These are phyloP conservation scores for Echites panduratus DNA, from an alignment of 257 asterid species.

Conservation along the genomic window DNA sequence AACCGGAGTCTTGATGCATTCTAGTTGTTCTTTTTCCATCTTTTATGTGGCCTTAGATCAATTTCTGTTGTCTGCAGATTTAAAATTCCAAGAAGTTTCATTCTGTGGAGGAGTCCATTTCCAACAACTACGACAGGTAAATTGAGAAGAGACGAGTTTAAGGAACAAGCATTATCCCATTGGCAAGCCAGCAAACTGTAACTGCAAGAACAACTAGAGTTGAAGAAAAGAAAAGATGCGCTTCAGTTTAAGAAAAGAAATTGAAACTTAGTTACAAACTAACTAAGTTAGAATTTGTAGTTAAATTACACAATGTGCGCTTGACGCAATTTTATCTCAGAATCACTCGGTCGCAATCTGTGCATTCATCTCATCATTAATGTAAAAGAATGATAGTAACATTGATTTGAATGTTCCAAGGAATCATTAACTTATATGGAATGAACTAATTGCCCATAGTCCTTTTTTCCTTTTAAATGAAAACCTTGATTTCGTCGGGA, in stretches of 20 bases:
- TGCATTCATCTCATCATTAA: not conserved
- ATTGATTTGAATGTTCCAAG: not conserved
- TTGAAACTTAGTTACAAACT: too few species aligned
- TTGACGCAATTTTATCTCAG: too few species aligned
- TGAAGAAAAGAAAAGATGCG: not conserved
- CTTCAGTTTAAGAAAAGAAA: too few species aligned
- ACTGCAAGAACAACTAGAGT: not conserved
- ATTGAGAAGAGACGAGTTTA: constrained; percentile 60
- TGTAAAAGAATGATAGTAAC: too few species aligned
- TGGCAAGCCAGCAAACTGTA: constrained; percentile 55
- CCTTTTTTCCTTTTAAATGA: too few species aligned
- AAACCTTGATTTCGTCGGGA: too few species aligned
- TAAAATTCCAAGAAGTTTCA: constrained; percentile 59
- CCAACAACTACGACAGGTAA: constrained; percentile 80
- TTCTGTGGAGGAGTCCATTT: constrained; percentile 53
- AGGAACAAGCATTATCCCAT: constrained; percentile 42
- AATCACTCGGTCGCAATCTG: too few species aligned
- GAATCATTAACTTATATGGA: too few species aligned
- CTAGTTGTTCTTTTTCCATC: not conserved
- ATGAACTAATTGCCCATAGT: too few species aligned
- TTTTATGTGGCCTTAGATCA: not conserved
- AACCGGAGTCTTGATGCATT: not conserved
- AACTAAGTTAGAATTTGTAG: too few species aligned
- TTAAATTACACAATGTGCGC: too few species aligned
- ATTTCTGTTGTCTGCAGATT: constrained; percentile 40